Evolutionary conservation across 108 stramenopile species (phyloP).

Genomic region (Skeletonema potamos): DNA sequence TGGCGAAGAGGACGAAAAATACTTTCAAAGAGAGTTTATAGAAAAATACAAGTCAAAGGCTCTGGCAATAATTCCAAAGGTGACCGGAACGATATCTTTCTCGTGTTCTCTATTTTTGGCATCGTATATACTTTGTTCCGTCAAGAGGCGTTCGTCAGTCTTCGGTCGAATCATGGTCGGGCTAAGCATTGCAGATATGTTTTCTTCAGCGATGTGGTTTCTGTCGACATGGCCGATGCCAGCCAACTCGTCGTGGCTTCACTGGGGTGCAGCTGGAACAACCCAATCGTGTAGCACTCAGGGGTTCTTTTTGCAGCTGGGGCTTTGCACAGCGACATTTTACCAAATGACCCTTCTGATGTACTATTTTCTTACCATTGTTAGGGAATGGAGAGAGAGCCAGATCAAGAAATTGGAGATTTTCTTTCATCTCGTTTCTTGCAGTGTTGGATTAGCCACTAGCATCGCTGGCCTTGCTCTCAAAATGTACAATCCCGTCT

Average conservation of each 20-base stretch:
- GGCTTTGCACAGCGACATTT: slow-evolving; percentile 31
- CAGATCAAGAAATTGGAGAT: slow-evolving; percentile 36
- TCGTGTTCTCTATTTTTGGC: background rate
- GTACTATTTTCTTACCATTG: slow-evolving; percentile 58
- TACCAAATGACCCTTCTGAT: slow-evolving; percentile 49
- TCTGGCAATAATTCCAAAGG: slow-evolving; percentile 8
- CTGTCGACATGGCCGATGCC: slow-evolving; percentile 56
- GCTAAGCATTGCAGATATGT: slow-evolving; percentile 16
- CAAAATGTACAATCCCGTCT: slow-evolving; percentile 37
- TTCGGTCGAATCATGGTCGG: slow-evolving; percentile 23
- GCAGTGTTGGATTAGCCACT: slow-evolving; percentile 24
- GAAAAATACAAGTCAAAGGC: background rate
- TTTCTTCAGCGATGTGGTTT: slow-evolving; percentile 18
- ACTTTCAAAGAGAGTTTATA: background rate
- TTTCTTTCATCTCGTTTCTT: slow-evolving; percentile 34
- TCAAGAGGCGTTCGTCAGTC: background rate
- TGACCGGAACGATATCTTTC: background rate
- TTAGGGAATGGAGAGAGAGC: slow-evolving; percentile 24
- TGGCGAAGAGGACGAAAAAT: background rate
- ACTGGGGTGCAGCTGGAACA: slow-evolving; percentile 46
- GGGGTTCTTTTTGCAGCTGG: slow-evolving; percentile 59
- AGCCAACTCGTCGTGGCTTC: slow-evolving; percentile 10
- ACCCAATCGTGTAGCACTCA: slow-evolving; percentile 49
- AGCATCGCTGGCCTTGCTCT: slow-evolving; percentile 35
- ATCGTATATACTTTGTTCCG: background rate